Base-by-base conservation (phyloP, 495 filamentous ascomycete genomes). In the Xylaria intraflava region DNA sequence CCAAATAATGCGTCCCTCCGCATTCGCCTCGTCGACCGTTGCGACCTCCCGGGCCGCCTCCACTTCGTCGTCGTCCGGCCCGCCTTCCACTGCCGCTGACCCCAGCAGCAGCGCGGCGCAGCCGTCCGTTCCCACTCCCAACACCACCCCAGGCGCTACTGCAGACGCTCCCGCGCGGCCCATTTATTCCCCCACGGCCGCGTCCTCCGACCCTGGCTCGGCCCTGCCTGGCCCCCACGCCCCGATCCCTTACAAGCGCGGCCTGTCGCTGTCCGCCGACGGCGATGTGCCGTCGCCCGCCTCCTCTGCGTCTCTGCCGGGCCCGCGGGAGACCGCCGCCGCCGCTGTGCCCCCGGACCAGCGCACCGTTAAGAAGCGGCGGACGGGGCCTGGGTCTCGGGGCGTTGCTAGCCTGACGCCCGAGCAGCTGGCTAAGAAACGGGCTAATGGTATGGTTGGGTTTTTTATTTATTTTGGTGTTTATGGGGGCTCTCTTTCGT, bases 401-500 rank as follows among this genome's bases (percentile, higher is more conserved):
- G 83, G 83, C 11, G 83, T 87, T 16, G 82, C 83, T 46, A 85
- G 83, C 59, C 73, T 87, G 57, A 87, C 83, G 5, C 83, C 83
- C 12, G 83, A 85, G 47, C 83, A 87, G 65, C 67, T 87, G 53
- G 81, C 78, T 1, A 84, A 84, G 72, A 93, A 93, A 67, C 79
- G 88, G 56, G 87, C 86, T 51, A 90, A 90, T 66, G 88, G 73
- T 76, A 62, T n/a, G n/a, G n/a, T n/a, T n/a, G n/a, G n/a, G n/a
- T n/a, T n/a, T n/a, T n/a, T n/a, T n/a, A n/a, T 48, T 43, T 19
- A 29, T 29, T 29, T 29, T 29, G n/a, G n/a, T n/a, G n/a, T n/a
- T n/a, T n/a, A n/a, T n/a, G n/a, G n/a, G n/a, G n/a, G n/a, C n/a
- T n/a, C n/a, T n/a, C n/a, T n/a, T n/a, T n/a, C n/a, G n/a, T n/a